Percentiles rank a stretch among this genome's conserved stretches.
These are phyloP conservation scores for Claviceps citrina DNA, from an alignment of 2,329 filamentous ascomycete genomes.

Conservation along the genomic window DNA sequence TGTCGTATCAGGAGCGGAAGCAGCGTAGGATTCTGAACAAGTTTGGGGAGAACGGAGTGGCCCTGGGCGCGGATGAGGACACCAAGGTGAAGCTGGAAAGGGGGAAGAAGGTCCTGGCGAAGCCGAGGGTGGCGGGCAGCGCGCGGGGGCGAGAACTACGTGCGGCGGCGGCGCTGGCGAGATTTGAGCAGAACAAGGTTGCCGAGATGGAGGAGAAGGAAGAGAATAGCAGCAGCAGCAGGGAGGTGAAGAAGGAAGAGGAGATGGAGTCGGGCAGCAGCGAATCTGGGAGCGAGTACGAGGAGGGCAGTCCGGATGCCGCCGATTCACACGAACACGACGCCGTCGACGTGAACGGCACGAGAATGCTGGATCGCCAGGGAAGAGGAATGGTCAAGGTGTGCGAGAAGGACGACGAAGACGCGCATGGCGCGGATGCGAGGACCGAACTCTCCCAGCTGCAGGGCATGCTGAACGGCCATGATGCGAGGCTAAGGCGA, in stretches of 20 bases:
- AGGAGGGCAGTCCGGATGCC: conserved; percentile 17
- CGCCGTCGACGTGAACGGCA: conserved; percentile 49
- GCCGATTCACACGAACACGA: conserved; percentile 36
- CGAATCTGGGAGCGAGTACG: conserved; percentile 35
- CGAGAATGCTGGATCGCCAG: conserved; percentile 46
- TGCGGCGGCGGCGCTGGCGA: conserved; percentile 59
- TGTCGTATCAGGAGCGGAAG: conserved; percentile 58
- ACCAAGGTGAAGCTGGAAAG: conserved; percentile 51
- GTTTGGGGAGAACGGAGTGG: conserved; percentile 55
- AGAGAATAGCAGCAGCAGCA: background rate
- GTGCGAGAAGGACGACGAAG: conserved; percentile 50
- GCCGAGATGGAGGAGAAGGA: conserved; percentile 19
- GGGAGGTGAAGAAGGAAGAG: conserved; percentile 22
- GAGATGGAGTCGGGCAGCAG: conserved; percentile 27
- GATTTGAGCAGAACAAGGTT: conserved; percentile 42
- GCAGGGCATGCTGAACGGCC: conserved; percentile 22
- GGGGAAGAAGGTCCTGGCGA: conserved; percentile 44
- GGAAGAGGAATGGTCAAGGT: conserved; percentile 57
- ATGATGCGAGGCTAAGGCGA: conserved; percentile 8
- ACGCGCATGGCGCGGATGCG: conserved; percentile 29
- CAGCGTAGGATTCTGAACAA: conserved; percentile 59
- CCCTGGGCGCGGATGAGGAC: conserved; percentile 54
- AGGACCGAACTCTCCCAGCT: conserved; percentile 48
- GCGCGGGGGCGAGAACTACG: conserved; percentile 59
- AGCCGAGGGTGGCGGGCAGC: conserved; percentile 60